phyloP scores from a whole-genome alignment of 805 yeast species.

The Sugiyamaella smithiae region DNA sequence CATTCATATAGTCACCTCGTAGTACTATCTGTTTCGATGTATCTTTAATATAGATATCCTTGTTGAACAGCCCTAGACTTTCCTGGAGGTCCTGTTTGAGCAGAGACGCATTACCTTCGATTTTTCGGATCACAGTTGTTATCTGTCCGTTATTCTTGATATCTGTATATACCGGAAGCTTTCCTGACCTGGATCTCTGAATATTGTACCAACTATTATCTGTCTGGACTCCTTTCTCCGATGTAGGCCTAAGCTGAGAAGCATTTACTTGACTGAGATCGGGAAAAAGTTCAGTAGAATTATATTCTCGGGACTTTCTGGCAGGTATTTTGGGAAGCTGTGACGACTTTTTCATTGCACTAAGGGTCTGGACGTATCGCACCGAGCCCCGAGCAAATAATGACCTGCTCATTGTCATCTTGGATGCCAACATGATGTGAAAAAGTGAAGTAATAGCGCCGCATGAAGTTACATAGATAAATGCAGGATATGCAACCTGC shows the following conservation, averaged over 20 bases:
- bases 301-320: background rate
- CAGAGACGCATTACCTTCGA: slow-evolving; percentile 64
- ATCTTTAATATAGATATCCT: slow-evolving; percentile 46
- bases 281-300: background rate
- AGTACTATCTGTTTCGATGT: slow-evolving; percentile 54
- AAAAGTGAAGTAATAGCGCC: background rate
- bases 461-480: slow-evolving; percentile 3
- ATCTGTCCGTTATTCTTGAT: slow-evolving; percentile 56
- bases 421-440: background rate
- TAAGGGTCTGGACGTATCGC: background rate
- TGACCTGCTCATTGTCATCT: background rate
- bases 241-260: background rate
- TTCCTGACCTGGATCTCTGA: slow-evolving; percentile 40
- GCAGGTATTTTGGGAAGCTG: slow-evolving; percentile 12
- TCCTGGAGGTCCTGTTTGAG: slow-evolving; percentile 64
- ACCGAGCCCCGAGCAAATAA: background rate
- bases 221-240: background rate
- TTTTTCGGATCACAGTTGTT: slow-evolving; percentile 71
- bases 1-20: slow-evolving; percentile 44
- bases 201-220: slow-evolving; percentile 20
- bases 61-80: slow-evolving; percentile 45
- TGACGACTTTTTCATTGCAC: slow-evolving; percentile 3
- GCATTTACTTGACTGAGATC: background rate
- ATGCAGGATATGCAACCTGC: no score
- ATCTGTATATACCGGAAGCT: slow-evolving; percentile 79